Evolutionary conservation across 352 stramenopile genomes (phyloP).

Genomic region (Pythium guiyangense): DNA sequence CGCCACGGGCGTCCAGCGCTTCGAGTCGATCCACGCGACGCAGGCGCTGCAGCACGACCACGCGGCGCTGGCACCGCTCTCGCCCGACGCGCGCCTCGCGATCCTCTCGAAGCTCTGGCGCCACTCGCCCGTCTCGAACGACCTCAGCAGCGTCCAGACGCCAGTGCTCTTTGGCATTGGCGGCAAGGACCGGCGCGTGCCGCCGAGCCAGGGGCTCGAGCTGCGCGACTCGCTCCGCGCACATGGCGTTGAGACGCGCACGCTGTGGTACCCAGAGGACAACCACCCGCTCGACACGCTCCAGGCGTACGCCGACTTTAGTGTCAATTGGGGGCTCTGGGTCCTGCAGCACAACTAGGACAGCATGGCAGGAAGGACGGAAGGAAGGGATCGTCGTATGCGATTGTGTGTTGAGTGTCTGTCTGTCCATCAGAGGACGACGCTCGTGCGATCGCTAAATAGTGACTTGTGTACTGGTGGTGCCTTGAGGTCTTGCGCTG

Average conservation of each 20-base stretch:
- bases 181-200: slow-evolving; percentile 89
- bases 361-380: not conserved
- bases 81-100: slow-evolving; percentile 39
- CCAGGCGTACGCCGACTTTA: slow-evolving; percentile 63
- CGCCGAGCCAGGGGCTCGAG: slow-evolving; percentile 90
- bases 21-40: slow-evolving; percentile 82
- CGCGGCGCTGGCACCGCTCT: slow-evolving; percentile 26
- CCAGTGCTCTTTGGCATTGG: slow-evolving; percentile 91
- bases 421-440: too few relatives aligned
- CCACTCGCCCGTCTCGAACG: slow-evolving; percentile 79
- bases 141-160: slow-evolving; percentile 84
- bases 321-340: slow-evolving; percentile 76
- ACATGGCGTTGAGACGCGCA: slow-evolving; percentile 44
- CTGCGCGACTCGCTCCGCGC: slow-evolving; percentile 85
- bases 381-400: not conserved
- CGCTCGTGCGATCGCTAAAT: too few relatives aligned
- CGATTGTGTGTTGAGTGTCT: too few relatives aligned
- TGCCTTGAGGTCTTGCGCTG: too few relatives aligned
- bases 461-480: too few relatives aligned
- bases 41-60: slow-evolving; percentile 35
- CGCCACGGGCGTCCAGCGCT: slow-evolving; percentile 71
- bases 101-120: slow-evolving; percentile 85
- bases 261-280: slow-evolving; percentile 76
- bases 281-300: slow-evolving; percentile 65
- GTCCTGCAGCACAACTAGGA: slow-evolving; percentile 51